Conservation (phyloP, 2,329 filamentous ascomycete genomes). For the Dactylellina haptotyla region DNA sequence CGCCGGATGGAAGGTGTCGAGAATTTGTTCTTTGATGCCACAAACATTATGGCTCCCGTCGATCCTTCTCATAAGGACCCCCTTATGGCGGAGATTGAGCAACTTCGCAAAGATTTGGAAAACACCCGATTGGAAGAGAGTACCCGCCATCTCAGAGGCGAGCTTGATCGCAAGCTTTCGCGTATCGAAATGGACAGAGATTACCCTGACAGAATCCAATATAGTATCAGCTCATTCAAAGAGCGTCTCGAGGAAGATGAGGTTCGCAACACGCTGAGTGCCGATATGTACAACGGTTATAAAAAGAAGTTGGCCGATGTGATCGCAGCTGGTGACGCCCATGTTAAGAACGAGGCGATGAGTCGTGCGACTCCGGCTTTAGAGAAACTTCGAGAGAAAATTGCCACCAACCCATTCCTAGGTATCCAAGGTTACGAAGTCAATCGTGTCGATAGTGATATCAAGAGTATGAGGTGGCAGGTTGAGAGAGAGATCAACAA, state of each 20-base stretch:
- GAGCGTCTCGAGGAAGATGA: slow-evolving; percentile 26
- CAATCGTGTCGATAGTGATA: slow-evolving; percentile 21
- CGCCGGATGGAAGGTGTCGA: slow-evolving; percentile 31
- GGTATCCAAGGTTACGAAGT: slow-evolving; percentile 24
- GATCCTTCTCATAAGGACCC: slow-evolving; percentile 1
- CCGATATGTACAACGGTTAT: slow-evolving; percentile 19
- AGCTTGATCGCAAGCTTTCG: slow-evolving; percentile 28
- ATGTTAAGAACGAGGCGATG: slow-evolving; percentile 12
- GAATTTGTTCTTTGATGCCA: slow-evolving; percentile 35
- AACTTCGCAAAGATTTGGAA: slow-evolving; percentile 33
- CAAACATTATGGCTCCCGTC: slow-evolving; percentile 16
- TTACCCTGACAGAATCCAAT: slow-evolving; percentile 1
- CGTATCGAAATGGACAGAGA: slow-evolving; percentile 29
- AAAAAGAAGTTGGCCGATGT: slow-evolving; percentile 11
- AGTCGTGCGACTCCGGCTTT: slow-evolving; percentile 27
- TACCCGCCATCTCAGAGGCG: slow-evolving; percentile 18
- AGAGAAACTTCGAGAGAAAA: slow-evolving; percentile 24
- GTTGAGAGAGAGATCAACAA: slow-evolving; percentile 31
- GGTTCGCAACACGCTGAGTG: slow-evolving; percentile 7
- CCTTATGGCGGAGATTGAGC: slow-evolving; percentile 29
- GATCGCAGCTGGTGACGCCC: slow-evolving; percentile 3
- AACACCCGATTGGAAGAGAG: slow-evolving; percentile 18
- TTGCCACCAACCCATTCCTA: slow-evolving; percentile 24
- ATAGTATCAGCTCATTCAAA: slow-evolving; percentile 36
- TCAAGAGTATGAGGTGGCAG: slow-evolving; percentile 38